Percentiles rank a stretch among this genome's conserved stretches.
These are phyloP conservation scores for Pseudomonodictys pantanalensis DNA, from an alignment of 495 filamentous ascomycete species.

Conservation along the genomic window DNA sequence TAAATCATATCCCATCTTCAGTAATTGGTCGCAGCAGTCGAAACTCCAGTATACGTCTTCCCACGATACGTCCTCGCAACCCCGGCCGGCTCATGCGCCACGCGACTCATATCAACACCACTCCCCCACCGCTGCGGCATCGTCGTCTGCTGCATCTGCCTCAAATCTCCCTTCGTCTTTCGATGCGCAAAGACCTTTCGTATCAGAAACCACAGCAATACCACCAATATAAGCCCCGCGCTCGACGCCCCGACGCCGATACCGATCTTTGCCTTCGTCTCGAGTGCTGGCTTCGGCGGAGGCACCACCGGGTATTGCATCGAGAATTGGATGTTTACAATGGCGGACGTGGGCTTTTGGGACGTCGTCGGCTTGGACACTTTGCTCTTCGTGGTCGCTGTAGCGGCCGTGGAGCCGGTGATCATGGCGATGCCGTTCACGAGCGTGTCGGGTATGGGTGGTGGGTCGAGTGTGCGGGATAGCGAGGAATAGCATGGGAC, in stretches of 20 bases:
- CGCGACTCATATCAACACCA: constrained; percentile 8
- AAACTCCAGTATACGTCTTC: constrained; percentile 9
- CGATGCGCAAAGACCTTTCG: background rate
- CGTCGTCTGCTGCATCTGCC: background rate
- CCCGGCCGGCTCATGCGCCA: background rate
- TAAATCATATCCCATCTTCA: too few species aligned
- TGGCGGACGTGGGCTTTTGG: constrained; percentile 15
- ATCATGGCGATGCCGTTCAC: background rate
- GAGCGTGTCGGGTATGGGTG: constrained; percentile 15
- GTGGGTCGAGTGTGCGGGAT: background rate
- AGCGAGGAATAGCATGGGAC: constrained; percentile 21
- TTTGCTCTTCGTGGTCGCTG: background rate
- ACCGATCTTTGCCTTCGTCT: constrained; percentile 11
- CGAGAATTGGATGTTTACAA: constrained; percentile 20
- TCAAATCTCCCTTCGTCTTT: constrained; percentile 1
- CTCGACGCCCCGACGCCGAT: constrained; percentile 6
- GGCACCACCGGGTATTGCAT: constrained; percentile 10
- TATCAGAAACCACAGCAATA: constrained; percentile 7
- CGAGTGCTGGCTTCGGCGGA: background rate
- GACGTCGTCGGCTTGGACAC: background rate
- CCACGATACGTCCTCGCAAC: constrained; percentile 3
- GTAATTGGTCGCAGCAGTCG: background rate
- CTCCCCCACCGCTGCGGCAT: background rate
- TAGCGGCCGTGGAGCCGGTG: background rate
- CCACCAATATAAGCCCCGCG: too few species aligned